Conservation (phyloP, 1,284 basidiomycete genomes). For the Sporisorium scitamineum region DNA sequence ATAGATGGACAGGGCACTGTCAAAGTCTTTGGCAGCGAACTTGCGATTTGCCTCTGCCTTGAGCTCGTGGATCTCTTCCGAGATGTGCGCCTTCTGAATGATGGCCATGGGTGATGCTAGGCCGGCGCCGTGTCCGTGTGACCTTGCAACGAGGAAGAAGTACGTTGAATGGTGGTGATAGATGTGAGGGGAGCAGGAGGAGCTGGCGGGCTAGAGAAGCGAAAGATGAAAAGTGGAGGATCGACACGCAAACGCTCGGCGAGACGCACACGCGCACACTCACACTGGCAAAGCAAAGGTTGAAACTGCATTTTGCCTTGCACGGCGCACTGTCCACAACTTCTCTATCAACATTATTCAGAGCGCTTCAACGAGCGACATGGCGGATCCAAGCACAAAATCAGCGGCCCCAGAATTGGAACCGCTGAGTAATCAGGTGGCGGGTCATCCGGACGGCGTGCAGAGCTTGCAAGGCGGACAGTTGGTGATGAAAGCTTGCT, state of each 20-base stretch:
- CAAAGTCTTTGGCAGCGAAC: constrained; percentile 46
- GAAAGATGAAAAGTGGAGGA: constrained; percentile 1
- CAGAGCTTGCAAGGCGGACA: constrained; percentile 80
- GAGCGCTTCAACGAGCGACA: too few relatives aligned
- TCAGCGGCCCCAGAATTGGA: neutral
- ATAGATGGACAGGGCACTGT: constrained; percentile 50
- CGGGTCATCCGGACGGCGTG: constrained; percentile 82
- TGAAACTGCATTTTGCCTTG: neutral
- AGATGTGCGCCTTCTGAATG: constrained; percentile 33
- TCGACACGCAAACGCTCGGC: constrained; percentile 9
- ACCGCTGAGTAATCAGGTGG: constrained; percentile 79
- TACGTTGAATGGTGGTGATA: neutral
- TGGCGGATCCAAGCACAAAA: neutral
- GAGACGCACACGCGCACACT: constrained; percentile 10
- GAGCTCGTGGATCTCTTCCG: constrained; percentile 44
- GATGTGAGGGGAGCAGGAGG: neutral
- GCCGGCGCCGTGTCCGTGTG: neutral
- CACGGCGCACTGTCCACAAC: constrained; percentile 13
- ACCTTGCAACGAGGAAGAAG: neutral
- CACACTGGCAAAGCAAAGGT: too few relatives aligned
- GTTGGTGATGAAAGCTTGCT: constrained; percentile 85
- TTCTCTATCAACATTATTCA: neutral
- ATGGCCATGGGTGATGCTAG: constrained; percentile 20
- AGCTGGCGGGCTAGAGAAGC: neutral
- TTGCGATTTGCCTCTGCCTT: constrained; percentile 52